Evolutionary conservation across 1,139 yeast species (phyloP), one percentile per base, ranked within the genome.

Genomic region (Maudiozyma humilis): DNA sequence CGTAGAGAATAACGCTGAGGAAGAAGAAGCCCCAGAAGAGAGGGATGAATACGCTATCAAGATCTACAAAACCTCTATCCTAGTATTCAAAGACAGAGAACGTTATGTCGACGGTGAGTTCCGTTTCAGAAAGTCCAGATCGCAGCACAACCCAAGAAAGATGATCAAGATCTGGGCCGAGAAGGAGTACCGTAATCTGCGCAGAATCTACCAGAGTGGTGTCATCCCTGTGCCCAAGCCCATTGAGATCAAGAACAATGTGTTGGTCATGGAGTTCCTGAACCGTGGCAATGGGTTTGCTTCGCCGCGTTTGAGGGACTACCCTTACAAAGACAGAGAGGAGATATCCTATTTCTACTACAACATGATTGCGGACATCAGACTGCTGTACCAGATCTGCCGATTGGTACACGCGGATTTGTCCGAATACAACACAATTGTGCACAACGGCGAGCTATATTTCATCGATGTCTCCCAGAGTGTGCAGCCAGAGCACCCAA

Each of bases 161-260:
- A 91, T 93, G 97, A 96, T 93, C 48, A 86, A 87, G 62, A 74
- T 89, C 30, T 93, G 99, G 99, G 98, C 98, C 0, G 98, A 93
- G 62, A 93, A 93, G 60, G 99, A 93, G 65, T 89, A 88, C 55
- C 69, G 99, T 46, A 93, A 93, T 60, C 71, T 93, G 63, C 89
- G 86, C 60, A 72, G 99, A 59, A 71, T 93, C 19, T 71, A 84
- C 60, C 66, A 73, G 41, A 75, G 79, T 47, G 95, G 94, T 0
- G 60, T 61, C 12, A 84, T 93, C 39, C 94, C 95, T 13, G 83
- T 89, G 44, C 98, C 99, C 0, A 83, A 85, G 59, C 98, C 99
- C 1, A 65, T 87, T 16, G 95, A 86, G 55, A 72, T 93, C 48
- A 79, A 86, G 55, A 77, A 89, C 29, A 96, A 93, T 66, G 96